A percentile compares a stretch with the other conserved stretches of the same genome.
These are phyloP conservation scores for Tolypocladium ovalisporum DNA, from an alignment of 2,329 filamentous ascomycete genomes.

Conservation along the genomic window DNA sequence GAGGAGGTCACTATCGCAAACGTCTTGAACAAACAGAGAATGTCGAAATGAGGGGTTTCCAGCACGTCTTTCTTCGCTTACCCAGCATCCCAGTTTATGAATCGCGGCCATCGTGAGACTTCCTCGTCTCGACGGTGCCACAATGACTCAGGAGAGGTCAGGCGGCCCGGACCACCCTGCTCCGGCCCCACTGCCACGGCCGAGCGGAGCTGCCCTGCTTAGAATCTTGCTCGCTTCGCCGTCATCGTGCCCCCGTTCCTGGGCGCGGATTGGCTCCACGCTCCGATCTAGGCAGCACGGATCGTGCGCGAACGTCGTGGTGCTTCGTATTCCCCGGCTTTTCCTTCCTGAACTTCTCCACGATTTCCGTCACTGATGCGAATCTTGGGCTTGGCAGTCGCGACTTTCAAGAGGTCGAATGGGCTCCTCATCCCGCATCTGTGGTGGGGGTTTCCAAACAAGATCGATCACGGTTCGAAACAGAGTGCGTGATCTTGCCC, in stretches of 20 bases:
- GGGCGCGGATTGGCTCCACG: not conserved
- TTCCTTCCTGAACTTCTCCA: not conserved
- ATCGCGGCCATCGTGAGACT: not conserved
- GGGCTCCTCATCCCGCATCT: not conserved
- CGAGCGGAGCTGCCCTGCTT: not conserved
- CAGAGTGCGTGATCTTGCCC: not conserved
- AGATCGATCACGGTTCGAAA: not conserved
- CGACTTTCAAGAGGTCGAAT: not conserved
- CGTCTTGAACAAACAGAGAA: not conserved
- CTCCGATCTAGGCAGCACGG: not conserved
- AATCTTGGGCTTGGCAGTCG: not conserved
- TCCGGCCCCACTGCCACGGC: not conserved
- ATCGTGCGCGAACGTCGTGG: not conserved
- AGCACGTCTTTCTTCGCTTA: too few relatives aligned
- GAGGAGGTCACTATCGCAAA: too few relatives aligned
- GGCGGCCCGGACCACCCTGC: not conserved
- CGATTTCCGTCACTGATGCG: not conserved
- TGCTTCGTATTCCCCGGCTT: not conserved
- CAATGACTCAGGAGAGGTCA: not conserved
- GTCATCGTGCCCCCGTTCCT: not conserved
- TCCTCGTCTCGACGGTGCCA: not conserved
- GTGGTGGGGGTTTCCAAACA: not conserved
- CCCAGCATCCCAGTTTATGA: not conserved
- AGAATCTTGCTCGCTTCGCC: not conserved
- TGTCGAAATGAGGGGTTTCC: not conserved